phyloP scores from a whole-genome alignment of 495 filamentous ascomycete species.

The Penicillium salamii region DNA sequence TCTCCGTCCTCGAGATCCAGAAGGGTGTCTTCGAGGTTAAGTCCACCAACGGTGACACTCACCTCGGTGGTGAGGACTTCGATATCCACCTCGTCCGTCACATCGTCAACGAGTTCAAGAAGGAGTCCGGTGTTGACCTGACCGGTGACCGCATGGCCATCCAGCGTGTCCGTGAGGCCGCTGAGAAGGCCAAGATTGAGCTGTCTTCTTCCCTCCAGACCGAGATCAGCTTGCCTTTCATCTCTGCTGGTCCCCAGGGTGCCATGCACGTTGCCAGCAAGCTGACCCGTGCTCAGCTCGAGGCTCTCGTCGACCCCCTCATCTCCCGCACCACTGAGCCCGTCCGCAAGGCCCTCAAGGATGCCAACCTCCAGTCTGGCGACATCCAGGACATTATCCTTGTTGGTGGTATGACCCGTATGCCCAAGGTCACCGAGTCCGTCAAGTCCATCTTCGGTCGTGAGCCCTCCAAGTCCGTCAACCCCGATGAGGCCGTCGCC shows the following conservation, averaged over 20 bases:
- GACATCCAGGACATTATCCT: slow-evolving; percentile 99
- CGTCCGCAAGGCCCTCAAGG: slow-evolving; percentile 96
- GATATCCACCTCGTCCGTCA: slow-evolving; percentile 95
- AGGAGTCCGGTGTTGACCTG: slow-evolving; percentile 88
- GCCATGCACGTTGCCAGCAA: slow-evolving; percentile 98
- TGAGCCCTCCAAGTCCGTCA: slow-evolving; percentile 97
- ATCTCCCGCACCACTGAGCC: slow-evolving; percentile 86
- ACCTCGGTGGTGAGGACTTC: slow-evolving; percentile 97
- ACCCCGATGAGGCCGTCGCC: slow-evolving; percentile 98
- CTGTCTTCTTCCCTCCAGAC: slow-evolving; percentile 94
- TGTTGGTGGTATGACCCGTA: slow-evolving; percentile 99
- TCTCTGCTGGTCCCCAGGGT: slow-evolving; percentile 90
- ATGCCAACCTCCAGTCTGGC: slow-evolving; percentile 88
- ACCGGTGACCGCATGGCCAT: slow-evolving; percentile 96
- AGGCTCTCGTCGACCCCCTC: slow-evolving; percentile 87
- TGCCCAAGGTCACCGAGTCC: slow-evolving; percentile 98
- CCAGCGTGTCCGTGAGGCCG: slow-evolving; percentile 97
- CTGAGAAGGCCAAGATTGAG: slow-evolving; percentile 99
- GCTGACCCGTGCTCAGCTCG: slow-evolving; percentile 89
- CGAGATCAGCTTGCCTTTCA: slow-evolving; percentile 97
- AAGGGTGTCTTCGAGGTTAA: slow-evolving; percentile 98
- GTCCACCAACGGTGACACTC: slow-evolving; percentile 97
- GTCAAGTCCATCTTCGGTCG: slow-evolving; percentile 98
- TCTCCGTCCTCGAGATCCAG: slow-evolving; percentile 95
- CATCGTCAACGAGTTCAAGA: slow-evolving; percentile 95